Base-by-base conservation (phyloP, 768 basidiomycete genomes). In the Tricholoma matsutake region DNA sequence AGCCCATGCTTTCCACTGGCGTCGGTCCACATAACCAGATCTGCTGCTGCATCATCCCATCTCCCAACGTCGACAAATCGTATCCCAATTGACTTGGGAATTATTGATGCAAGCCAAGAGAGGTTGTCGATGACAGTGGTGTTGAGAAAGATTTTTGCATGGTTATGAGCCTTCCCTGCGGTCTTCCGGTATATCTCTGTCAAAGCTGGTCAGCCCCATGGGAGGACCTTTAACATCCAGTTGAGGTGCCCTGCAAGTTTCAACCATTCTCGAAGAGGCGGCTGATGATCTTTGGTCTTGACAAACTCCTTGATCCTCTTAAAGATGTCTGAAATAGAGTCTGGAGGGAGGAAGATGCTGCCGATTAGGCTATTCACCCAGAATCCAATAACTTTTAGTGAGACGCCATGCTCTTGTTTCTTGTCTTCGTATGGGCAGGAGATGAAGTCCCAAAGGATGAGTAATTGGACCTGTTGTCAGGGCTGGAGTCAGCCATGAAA, bases 301-400 rank as follows among this genome's bases (percentile, higher is more conserved):
- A 58, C n/a, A 25, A 58, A 58, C 5, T 18, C 6, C 2, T 52
- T 20, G 25, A 59, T 52, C 7, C 32, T 16, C 6, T 8, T 18
- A 22, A 57, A 28, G 18, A 57, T 57, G 20, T 57, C 56, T 6
- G 22, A 16, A 18, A 57, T 32, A 11, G 56, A 43, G 13, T 57
- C 13, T 5, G 56, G 56, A 4, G 54, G 13, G 28, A 54, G 29
- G 6, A 6, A 54, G 29, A 54, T 28, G 29, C 28, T 54, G 3
- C 22, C 29, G 13, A 35, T 34, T 4, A 34, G 10, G 32, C 32
- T 34, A 10, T 34, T 10, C 4, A 78, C 69, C 6, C 62, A 61
- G 43, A 78, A 76, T 0, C 77, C 75, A 41, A 78, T 76, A 31
- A 78, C 69, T 13, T 65, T 69, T 0, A 76, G 62, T 1, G 31